Percentiles rank a stretch among this genome's conserved stretches.
Conservation (phyloP, 2,329 filamentous ascomycete species). For the Cladosporium halotolerans region DNA sequence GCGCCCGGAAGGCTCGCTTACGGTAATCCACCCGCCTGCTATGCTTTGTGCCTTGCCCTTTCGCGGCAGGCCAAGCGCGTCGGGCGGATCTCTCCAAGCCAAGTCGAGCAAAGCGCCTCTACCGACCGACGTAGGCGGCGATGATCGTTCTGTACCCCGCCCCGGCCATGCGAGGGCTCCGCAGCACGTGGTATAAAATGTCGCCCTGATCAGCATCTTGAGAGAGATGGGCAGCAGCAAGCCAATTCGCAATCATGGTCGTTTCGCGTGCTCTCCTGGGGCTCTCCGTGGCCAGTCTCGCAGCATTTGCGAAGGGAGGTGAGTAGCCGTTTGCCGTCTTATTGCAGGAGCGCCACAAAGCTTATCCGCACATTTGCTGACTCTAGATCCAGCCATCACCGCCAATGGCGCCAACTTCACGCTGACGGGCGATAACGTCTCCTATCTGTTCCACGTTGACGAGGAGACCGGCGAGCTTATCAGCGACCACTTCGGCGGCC, state of each 20-base stretch:
- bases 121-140: neutral
- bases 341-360: slow-evolving; percentile 2
- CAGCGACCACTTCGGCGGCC: slow-evolving; percentile 57
- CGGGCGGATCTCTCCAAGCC: slow-evolving; percentile 5
- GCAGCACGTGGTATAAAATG: slow-evolving; percentile 3
- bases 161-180: neutral
- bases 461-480: slow-evolving; percentile 50
- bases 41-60: neutral
- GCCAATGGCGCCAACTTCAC: slow-evolving; percentile 53
- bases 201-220: neutral
- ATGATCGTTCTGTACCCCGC: slow-evolving; percentile 2
- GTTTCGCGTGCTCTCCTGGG: slow-evolving; percentile 3
- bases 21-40: too few species aligned
- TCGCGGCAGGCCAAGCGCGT: slow-evolving; percentile 2
- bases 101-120: neutral
- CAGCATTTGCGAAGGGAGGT: slow-evolving; percentile 5
- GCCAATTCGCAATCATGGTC: neutral
- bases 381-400: slow-evolving; percentile 39
- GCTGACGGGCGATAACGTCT: slow-evolving; percentile 50
- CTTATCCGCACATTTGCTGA: slow-evolving; percentile 7
- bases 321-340: neutral
- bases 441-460: slow-evolving; percentile 60
- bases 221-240: neutral
- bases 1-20: neutral
- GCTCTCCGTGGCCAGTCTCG: slow-evolving; percentile 4